These are phyloP conservation scores for Boletus speciosus DNA, from an alignment of 768 basidiomycete genomes.

Conservation along the genomic window DNA sequence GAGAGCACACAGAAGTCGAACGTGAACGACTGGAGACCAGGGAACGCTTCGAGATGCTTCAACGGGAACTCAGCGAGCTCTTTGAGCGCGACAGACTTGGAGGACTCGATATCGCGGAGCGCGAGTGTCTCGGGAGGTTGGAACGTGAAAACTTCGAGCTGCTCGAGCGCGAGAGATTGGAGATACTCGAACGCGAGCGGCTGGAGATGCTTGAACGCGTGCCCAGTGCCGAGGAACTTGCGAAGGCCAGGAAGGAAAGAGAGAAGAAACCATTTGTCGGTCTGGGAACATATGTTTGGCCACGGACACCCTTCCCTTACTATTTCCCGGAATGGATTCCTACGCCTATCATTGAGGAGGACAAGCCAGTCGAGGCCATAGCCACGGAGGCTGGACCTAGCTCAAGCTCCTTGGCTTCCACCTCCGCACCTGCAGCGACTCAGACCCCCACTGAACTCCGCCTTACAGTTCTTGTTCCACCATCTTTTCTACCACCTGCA, in stretches of 20 bases:
- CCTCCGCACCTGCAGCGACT: slow-evolving; percentile 4
- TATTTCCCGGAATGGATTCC: slow-evolving; percentile 35
- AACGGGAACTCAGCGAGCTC: slow-evolving; percentile 33
- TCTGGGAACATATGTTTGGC: slow-evolving; percentile 30
- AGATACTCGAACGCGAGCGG: slow-evolving; percentile 31
- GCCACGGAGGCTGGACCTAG: slow-evolving; percentile 20
- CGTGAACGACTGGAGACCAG: slow-evolving; percentile 25
- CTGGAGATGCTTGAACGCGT: slow-evolving; percentile 31
- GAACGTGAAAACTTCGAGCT: slow-evolving; percentile 31
- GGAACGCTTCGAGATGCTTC: slow-evolving; percentile 30
- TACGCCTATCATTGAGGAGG: slow-evolving; percentile 24
- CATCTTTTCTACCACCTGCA: slow-evolving; percentile 51
- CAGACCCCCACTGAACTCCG: slow-evolving; percentile 31
- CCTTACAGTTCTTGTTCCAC: slow-evolving; percentile 57
- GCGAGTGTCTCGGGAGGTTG: slow-evolving; percentile 26
- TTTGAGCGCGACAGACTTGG: slow-evolving; percentile 29
- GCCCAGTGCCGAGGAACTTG: slow-evolving; percentile 33
- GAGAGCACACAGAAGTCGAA: slow-evolving; percentile 21
- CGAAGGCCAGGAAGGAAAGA: slow-evolving; percentile 29
- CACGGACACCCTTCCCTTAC: slow-evolving; percentile 32
- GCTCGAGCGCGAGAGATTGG: slow-evolving; percentile 29
- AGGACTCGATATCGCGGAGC: slow-evolving; percentile 27
- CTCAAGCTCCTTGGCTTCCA: slow-evolving; percentile 28
- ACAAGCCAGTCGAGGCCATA: slow-evolving; percentile 20
- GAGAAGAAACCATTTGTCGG: slow-evolving; percentile 29